Evolutionary conservation across 225 moss, liverwort and hornwort species (phyloP).

Genomic region (Physcomitrellopsis africana): DNA sequence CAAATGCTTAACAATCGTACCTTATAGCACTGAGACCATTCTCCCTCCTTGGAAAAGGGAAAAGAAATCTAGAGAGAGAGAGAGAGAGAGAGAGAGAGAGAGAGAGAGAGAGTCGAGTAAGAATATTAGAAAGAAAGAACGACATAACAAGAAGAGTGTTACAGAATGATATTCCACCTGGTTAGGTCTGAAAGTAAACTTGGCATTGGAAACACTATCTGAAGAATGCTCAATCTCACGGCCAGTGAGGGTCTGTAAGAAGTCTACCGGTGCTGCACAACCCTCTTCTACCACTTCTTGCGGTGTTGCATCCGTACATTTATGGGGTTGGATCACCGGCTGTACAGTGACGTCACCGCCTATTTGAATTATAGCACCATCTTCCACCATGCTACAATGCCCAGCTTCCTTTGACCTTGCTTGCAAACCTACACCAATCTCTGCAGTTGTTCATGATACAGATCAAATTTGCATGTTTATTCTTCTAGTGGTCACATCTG

Average conservation of each 20-base stretch:
- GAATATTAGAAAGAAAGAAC: neutral
- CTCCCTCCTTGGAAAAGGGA: neutral
- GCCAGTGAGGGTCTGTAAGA: conserved; percentile 20
- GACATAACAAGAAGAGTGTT: conserved; percentile 5
- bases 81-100: neutral
- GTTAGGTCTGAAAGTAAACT: conserved; percentile 16
- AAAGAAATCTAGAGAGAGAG: too few relatives aligned
- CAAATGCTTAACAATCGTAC: neutral
- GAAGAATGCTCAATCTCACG: conserved; percentile 29
- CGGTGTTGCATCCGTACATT: conserved; percentile 4
- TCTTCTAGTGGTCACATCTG: neutral
- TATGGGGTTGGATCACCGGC: conserved; percentile 46
- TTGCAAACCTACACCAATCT: conserved; percentile 55
- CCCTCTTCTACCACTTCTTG: neutral
- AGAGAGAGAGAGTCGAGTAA: neutral
- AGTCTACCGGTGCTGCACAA: conserved; percentile 19
- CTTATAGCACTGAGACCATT: neutral
- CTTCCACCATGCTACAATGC: conserved; percentile 39
- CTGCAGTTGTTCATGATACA: conserved; percentile 42
- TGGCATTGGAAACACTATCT: conserved; percentile 40
- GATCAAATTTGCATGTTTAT: conserved; percentile 10
- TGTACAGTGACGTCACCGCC: conserved; percentile 50
- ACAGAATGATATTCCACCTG: conserved; percentile 31
- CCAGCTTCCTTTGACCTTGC: conserved; percentile 40
- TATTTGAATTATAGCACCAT: conserved; percentile 42